Percentiles rank a stretch among this genome's conserved stretches.
Evolutionary conservation across 2,329 filamentous ascomycete genomes (phyloP).

Genomic region (Aureobasidium lini): DNA sequence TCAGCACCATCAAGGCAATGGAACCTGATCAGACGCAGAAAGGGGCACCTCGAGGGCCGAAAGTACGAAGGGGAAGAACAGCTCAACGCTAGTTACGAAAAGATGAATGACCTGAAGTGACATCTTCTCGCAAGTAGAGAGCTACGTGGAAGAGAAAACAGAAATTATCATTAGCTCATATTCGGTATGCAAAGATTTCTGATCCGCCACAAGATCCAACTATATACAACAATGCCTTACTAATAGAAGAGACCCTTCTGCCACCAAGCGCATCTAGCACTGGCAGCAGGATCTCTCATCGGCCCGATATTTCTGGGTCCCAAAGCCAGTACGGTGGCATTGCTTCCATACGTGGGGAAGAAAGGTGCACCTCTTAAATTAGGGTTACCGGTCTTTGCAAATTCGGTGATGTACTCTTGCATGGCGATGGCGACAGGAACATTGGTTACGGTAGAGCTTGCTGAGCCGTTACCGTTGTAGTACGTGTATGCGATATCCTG

Average conservation of each 20-base stretch:
- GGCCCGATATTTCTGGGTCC: conserved; percentile 27
- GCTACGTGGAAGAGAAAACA: not conserved
- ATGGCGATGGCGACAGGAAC: conserved; percentile 34
- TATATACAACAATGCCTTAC: not conserved
- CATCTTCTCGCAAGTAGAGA: too few species aligned
- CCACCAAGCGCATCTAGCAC: conserved; percentile 47
- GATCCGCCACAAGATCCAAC: not conserved
- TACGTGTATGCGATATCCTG: conserved; percentile 47
- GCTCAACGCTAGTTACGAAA: too few species aligned
- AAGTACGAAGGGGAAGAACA: too few species aligned
- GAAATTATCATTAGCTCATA: not conserved
- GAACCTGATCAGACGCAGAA: too few species aligned
- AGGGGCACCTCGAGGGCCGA: too few species aligned
- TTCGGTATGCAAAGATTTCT: not conserved
- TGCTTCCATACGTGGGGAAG: conserved; percentile 42
- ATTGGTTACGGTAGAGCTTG: not conserved
- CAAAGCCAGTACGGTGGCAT: conserved; percentile 39
- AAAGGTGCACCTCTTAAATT: conserved; percentile 32
- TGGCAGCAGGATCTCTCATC: conserved; percentile 42
- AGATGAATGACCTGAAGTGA: too few species aligned
- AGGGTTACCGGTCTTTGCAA: conserved; percentile 33
- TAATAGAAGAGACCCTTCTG: conserved; percentile 39
- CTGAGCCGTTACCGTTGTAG: conserved; percentile 34
- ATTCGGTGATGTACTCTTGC: conserved; percentile 40
- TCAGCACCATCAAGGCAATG: too few species aligned